Evolutionary conservation across 2,329 filamentous ascomycete species (phyloP), one percentile per base, ranked within the genome.

Genomic region (Exophiala sp.): DNA sequence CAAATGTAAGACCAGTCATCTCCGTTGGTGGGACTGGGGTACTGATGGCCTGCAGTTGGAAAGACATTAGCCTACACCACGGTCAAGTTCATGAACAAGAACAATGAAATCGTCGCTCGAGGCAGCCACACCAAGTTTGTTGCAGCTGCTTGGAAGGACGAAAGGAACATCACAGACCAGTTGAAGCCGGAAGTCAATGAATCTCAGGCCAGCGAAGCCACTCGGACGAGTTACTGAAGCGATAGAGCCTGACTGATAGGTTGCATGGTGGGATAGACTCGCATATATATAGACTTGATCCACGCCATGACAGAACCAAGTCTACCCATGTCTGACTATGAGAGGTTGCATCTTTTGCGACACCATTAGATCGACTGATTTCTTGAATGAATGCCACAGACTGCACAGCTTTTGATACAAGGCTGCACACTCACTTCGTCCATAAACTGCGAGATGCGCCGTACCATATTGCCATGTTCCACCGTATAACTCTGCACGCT

Each of bases 51-150:
- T 8, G n/a, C 3, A 80, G 78, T 84, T 60, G 81, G 81, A 21
- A 84, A 83, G 64, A 83, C 77, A 1, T 67, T 84, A 29, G 81
- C 81, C 5, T 85, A 74, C 60, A 85, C 81, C 0, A 77, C 71
- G 2, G 79, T 84, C 57, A 72, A 71, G 41, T 85, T 85, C 64
- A 72, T 68, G 51, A 83, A 84, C 57, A 67, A 63, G 13, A 76
- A 78, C 49, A 72, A 80, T 41, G 74, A 83, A 43, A 53, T 83
- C 7, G 76, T 85, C 46, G 81, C 81, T 1, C 70, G 81, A 51
- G 81, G 81, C 2, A 84, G 81, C 59, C 81, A 85, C 65, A 85
- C 81, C 1, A 85, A 85, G 58, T 82, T 78, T 58, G 71, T 83
- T 14, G 73, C 77, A 3, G 58, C 76, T 16, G 80, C 80, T 2